phyloP scores from a whole-genome alignment of 129 eudicot genomes.

The Sambucus nigra region DNA sequence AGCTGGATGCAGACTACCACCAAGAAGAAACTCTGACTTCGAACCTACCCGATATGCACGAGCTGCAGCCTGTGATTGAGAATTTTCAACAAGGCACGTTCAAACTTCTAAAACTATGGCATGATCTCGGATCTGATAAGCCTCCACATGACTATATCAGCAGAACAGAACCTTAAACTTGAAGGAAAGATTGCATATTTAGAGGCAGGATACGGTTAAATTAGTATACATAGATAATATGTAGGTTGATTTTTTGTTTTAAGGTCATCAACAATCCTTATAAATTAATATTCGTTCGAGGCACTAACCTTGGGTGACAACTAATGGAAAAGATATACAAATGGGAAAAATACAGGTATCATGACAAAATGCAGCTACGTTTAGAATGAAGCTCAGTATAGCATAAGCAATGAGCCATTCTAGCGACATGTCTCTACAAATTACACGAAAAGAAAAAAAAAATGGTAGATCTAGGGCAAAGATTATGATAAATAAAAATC shows the following conservation, averaged over 20 bases:
- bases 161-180: constrained; percentile 6
- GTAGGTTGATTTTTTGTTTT: not conserved
- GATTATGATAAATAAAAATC: no score
- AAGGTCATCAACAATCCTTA: not conserved
- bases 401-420: no score
- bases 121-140: constrained; percentile 13
- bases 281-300: no score
- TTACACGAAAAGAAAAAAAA: no score
- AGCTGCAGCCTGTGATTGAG: constrained; percentile 76
- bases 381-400: no score
- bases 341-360: no score
- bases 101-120: constrained; percentile 15
- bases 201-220: not conserved
- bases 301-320: no score
- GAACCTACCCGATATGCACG: constrained; percentile 64
- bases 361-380: no score
- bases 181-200: constrained; percentile 9
- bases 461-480: no score
- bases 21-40: constrained; percentile 55
- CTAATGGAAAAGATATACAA: no score
- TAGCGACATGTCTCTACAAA: no score
- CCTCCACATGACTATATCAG: constrained; percentile 5
- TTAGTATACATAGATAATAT: not conserved
- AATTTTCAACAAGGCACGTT: constrained; percentile 38
- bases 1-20: constrained; percentile 63